Evolutionary conservation across 176 grass and related monocot genomes (phyloP).

Genomic region (Lolium multiflorum): DNA sequence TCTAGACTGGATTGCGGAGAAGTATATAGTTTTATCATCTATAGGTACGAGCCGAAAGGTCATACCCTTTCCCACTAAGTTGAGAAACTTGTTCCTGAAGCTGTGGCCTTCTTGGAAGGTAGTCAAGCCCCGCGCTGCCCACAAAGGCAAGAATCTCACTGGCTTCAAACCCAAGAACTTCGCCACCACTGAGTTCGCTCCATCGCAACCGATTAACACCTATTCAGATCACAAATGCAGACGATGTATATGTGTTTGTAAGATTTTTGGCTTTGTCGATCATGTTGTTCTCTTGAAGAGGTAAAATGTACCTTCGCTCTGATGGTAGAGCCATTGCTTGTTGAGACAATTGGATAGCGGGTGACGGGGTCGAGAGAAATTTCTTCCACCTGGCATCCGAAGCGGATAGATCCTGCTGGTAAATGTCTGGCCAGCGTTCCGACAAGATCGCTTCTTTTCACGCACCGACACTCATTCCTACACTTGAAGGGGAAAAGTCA

Average conservation of each 20-base stretch:
- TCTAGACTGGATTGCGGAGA: background rate
- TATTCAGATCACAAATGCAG: background rate
- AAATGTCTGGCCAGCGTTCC: slow-evolving; percentile 46
- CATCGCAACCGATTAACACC: slow-evolving; percentile 59
- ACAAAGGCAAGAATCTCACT: background rate
- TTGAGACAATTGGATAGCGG: slow-evolving; percentile 19
- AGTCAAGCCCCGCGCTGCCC: background rate
- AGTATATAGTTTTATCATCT: background rate
- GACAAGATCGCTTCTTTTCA: slow-evolving; percentile 52
- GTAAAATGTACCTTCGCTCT: slow-evolving; percentile 38
- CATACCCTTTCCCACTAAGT: background rate
- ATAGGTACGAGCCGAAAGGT: background rate
- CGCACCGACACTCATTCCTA: slow-evolving; percentile 36
- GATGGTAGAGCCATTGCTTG: slow-evolving; percentile 30
- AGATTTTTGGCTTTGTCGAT: too few species aligned
- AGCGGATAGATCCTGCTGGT: slow-evolving; percentile 38
- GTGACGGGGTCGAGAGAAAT: background rate
- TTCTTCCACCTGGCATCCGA: slow-evolving; percentile 22
- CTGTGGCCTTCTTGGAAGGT: background rate
- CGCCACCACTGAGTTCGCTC: slow-evolving; percentile 51
- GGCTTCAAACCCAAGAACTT: slow-evolving; percentile 37
- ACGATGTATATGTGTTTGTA: too few species aligned
- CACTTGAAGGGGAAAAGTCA: background rate
- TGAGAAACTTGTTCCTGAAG: background rate
- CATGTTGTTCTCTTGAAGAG: background rate